These are phyloP conservation scores for Ceriops decandra DNA, from an alignment of 345 rosid genomes.

Conservation along the genomic window DNA sequence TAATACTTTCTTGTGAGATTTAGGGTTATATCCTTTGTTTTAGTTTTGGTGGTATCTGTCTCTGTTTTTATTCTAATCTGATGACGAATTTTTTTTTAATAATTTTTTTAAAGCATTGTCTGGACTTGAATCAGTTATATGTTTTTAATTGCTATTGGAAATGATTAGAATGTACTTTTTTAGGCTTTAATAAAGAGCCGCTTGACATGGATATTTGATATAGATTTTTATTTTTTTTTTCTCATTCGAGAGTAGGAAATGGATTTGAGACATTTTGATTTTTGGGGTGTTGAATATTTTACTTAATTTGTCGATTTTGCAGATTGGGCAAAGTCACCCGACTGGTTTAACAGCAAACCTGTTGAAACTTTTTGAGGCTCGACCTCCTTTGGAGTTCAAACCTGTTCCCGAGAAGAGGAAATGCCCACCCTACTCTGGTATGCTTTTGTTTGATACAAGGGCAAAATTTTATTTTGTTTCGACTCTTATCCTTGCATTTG, in stretches of 20 bases:
- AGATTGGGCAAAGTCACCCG: slow-evolving; percentile 98
- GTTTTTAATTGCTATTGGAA: background rate
- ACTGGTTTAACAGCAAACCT: slow-evolving; percentile 85
- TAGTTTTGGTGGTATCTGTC: too few species aligned
- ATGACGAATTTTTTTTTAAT: background rate
- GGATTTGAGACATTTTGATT: background rate
- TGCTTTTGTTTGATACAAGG: background rate
- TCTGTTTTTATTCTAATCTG: too few species aligned
- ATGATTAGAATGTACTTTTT: background rate
- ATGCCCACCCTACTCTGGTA: slow-evolving; percentile 75
- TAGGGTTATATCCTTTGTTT: too few species aligned
- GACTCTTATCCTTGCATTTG: too few species aligned
- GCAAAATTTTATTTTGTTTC: background rate
- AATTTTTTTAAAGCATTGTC: background rate
- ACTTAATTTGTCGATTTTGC: slow-evolving; percentile 26
- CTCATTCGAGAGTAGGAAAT: background rate
- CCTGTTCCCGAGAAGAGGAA: slow-evolving; percentile 92
- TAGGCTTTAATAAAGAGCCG: background rate
- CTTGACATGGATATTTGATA: background rate
- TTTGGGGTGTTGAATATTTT: background rate
- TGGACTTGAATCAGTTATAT: background rate
- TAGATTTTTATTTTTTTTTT: background rate
- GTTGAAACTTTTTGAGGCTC: slow-evolving; percentile 91
- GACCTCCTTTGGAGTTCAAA: slow-evolving; percentile 76
- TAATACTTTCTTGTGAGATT: too few species aligned